Percentiles rank a stretch among this genome's conserved stretches.
Conservation (phyloP, 2,329 filamentous ascomycete species). For the Chaetomiaceae sp. region DNA sequence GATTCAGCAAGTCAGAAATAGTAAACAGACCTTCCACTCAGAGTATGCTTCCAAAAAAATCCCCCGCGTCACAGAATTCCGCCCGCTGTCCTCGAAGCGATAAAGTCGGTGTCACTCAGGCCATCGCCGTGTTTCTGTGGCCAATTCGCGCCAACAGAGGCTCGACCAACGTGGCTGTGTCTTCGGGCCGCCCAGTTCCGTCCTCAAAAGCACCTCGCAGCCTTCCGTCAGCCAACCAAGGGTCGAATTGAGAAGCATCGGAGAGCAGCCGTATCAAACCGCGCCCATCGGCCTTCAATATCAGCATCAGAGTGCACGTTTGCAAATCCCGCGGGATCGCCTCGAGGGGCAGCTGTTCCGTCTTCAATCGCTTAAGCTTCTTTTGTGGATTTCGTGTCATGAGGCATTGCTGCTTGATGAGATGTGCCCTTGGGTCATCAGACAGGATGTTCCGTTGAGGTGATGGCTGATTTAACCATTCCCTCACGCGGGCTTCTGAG, state of each 20-base stretch:
- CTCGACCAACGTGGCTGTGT: constrained; percentile 5
- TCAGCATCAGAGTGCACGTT: constrained; percentile 19
- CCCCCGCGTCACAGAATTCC: no score
- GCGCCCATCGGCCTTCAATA: constrained; percentile 1
- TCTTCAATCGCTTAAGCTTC: constrained; percentile 23
- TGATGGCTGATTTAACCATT: constrained; percentile 13
- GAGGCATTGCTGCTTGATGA: constrained; percentile 24
- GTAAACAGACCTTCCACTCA: background rate
- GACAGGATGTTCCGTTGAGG: background rate
- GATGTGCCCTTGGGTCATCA: constrained; percentile 16
- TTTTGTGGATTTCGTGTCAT: constrained; percentile 16
- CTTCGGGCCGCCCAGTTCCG: background rate
- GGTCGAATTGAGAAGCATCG: constrained; percentile 7
- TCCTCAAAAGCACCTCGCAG: constrained; percentile 4
- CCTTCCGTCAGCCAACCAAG: constrained; percentile 16
- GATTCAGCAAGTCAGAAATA: background rate
- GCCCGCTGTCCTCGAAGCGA: no score
- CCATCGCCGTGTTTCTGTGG: background rate
- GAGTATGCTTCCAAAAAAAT: no score
- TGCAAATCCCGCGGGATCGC: constrained; percentile 15
- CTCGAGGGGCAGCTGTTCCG: constrained; percentile 28
- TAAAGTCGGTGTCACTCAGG: no score
- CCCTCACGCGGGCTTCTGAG: background rate
- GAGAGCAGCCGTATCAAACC: constrained; percentile 4
- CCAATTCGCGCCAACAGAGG: constrained; percentile 1